Percentiles rank a stretch among this genome's conserved stretches.
phyloP scores from a whole-genome alignment of 352 stramenopile genomes.

The Globisporangium perplexum region DNA sequence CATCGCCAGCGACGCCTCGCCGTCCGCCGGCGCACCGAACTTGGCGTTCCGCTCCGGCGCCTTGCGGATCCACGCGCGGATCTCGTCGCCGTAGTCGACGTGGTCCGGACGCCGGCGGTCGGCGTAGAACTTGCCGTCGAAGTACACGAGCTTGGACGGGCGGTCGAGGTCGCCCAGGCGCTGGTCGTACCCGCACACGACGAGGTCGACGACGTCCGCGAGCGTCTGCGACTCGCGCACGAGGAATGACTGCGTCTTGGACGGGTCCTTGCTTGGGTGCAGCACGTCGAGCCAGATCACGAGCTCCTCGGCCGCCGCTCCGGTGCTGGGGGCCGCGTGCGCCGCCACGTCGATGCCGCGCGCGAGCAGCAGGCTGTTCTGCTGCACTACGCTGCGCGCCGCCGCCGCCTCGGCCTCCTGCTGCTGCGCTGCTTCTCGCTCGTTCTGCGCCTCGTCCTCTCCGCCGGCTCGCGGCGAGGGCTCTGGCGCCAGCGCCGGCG shows the following conservation, averaged over 20 bases:
- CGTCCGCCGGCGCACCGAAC: constrained; percentile 18
- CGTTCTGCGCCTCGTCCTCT: not conserved
- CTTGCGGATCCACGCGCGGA: constrained; percentile 47
- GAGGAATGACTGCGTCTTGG: constrained; percentile 66
- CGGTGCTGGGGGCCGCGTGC: not conserved
- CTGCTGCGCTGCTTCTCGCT: constrained; percentile 8
- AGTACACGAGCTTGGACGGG: constrained; percentile 56
- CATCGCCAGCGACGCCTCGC: constrained; percentile 12
- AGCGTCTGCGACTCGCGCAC: constrained; percentile 54
- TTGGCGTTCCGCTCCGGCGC: constrained; percentile 23
- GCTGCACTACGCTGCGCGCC: constrained; percentile 16
- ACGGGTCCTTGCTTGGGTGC: constrained; percentile 59
- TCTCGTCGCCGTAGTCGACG: constrained; percentile 50
- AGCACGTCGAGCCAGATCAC: constrained; percentile 71
- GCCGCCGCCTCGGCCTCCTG: not conserved
- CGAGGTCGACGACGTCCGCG: constrained; percentile 44
- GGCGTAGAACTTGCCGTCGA: constrained; percentile 50
- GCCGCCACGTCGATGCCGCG: not conserved
- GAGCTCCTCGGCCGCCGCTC: constrained; percentile 28
- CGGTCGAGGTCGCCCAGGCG: constrained; percentile 31
- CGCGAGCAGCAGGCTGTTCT: constrained; percentile 9
- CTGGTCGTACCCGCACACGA: constrained; percentile 67
- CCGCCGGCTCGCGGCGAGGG: not conserved
- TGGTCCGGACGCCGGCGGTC: constrained; percentile 31
- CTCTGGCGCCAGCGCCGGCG: constrained; percentile 3